Evolutionary conservation across 495 filamentous ascomycete species (phyloP), one percentile per base, ranked within the genome.

Genomic region (Opeltia flavorubescens): DNA sequence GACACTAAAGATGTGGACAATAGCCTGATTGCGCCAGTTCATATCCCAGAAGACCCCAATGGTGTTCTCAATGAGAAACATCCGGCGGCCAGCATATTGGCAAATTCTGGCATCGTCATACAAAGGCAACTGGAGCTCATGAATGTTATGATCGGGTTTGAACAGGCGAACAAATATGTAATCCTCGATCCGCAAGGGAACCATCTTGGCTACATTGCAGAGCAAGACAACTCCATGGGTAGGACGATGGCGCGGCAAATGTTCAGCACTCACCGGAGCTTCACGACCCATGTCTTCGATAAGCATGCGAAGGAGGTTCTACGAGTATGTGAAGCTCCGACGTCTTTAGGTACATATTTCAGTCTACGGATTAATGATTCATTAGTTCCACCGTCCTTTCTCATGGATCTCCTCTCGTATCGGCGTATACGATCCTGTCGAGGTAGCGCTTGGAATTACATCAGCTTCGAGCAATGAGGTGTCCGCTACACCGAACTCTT

Each of bases 141-240:
- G 72, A 83, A 82, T 60, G 67, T 84, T 6, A 67, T 84, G 62
- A 60, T 83, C 33, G 78, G 80, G 0, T 84, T 82, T 50, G 80
- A 84, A 60, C 80, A 84, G 60, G 79, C 80, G 13, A 83, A 84
- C 50, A 74, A 72, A 56, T 84, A 84, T 55, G 70, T 81, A 24
- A 81, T 84, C 42, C 74, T 83, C 71, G 74, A 82, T 65, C 76
- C 75, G n/a, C 63, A 73, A 26, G 80, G 80, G 5, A 74, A 76
- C 26, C 78, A 81, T 50, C 66, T 84, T 41, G 80, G 80, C 13
- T 83, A 78, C 51, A 74, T 84, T 61, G 78, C 78, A 20, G 80
- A 84, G 58, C 72, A 73, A 51, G 80, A 82, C 44, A 68, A 71
- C 44, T 76, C 80, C 0, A 63, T 83, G 48, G 74, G 63, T 1